phyloP scores from a whole-genome alignment of 1,284 basidiomycete genomes.

The Rhodotorula sp. region DNA sequence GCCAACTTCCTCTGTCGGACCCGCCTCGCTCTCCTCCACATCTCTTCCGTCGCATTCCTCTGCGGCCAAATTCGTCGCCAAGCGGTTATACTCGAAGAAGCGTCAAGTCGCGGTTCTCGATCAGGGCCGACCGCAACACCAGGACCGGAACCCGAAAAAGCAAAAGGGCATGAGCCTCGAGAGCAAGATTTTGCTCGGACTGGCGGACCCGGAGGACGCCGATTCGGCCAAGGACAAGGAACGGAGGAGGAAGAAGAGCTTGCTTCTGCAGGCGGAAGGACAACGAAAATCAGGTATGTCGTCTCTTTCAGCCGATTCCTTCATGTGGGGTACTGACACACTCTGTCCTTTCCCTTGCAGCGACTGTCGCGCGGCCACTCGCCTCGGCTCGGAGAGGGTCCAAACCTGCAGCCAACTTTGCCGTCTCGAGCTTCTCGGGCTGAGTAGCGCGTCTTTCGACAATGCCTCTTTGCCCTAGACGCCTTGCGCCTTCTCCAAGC shows the following conservation, averaged over 20 bases:
- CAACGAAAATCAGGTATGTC: slow-evolving; percentile 29
- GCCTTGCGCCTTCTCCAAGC: too few relatives aligned
- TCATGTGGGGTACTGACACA: too few relatives aligned
- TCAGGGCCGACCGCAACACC: slow-evolving; percentile 12
- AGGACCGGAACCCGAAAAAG: slow-evolving; percentile 24
- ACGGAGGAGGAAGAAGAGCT: slow-evolving; percentile 25
- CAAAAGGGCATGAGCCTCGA: slow-evolving; percentile 34
- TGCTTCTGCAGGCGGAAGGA: slow-evolving; percentile 35
- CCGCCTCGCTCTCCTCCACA: slow-evolving; percentile 33
- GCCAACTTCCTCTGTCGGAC: slow-evolving; percentile 3
- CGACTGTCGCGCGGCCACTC: slow-evolving; percentile 19
- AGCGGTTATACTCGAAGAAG: slow-evolving; percentile 37
- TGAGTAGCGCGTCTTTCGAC: background rate
- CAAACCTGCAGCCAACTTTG: slow-evolving; percentile 29
- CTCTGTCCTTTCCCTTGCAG: background rate
- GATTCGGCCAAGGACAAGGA: slow-evolving; percentile 30
- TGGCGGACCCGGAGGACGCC: slow-evolving; percentile 27
- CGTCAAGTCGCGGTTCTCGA: slow-evolving; percentile 37
- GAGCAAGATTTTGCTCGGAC: slow-evolving; percentile 30
- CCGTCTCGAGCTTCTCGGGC: slow-evolving; percentile 23
- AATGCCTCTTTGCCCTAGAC: too few relatives aligned
- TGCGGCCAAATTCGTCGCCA: slow-evolving; percentile 39
- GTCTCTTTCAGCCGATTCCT: background rate
- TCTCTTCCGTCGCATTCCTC: slow-evolving; percentile 32
- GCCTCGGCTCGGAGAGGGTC: slow-evolving; percentile 24